A percentile compares a stretch with the other conserved stretches of the same genome.
Evolutionary conservation across 352 stramenopile genomes (phyloP).

Genomic region (Phytophthora aleatoria): DNA sequence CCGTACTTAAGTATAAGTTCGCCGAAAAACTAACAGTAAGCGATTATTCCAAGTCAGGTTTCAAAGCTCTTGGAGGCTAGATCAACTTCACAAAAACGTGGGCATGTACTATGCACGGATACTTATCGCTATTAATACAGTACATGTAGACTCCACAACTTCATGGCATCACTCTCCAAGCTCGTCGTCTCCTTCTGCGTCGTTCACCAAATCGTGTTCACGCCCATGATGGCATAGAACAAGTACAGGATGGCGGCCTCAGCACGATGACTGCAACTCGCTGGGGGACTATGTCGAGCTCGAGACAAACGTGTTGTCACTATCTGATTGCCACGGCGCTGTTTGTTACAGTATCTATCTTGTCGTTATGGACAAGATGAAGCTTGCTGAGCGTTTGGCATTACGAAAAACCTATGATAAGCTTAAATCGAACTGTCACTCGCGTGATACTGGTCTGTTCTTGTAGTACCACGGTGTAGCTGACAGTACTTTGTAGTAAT

Average conservation of each 20-base stretch:
- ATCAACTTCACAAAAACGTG: no score
- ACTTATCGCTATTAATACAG: no score
- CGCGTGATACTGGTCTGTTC: no score
- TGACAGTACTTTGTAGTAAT: no score
- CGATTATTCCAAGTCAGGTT: no score
- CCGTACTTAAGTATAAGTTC: no score
- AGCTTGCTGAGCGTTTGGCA: constrained; percentile 73
- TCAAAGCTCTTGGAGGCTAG: no score
- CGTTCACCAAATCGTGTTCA: constrained; percentile 93
- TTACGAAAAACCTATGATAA: no score
- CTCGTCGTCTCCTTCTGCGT: constrained; percentile 95
- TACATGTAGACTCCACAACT: constrained; percentile 46
- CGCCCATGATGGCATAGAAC: constrained; percentile 93
- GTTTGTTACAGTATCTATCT: constrained; percentile 85
- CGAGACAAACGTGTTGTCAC: constrained; percentile 91
- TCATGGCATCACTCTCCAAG: constrained; percentile 92
- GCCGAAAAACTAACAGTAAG: no score
- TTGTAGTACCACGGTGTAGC: no score
- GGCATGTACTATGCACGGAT: no score
- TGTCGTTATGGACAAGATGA: constrained; percentile 92
- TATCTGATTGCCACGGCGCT: constrained; percentile 90
- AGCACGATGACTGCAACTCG: constrained; percentile 87
- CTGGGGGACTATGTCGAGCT: constrained; percentile 63
- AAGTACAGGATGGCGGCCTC: constrained; percentile 97
- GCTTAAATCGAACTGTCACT: no score